Evolutionary conservation across 768 basidiomycete species (phyloP), one percentile per base, ranked within the genome.

Genomic region (Trametes gibbosa): DNA sequence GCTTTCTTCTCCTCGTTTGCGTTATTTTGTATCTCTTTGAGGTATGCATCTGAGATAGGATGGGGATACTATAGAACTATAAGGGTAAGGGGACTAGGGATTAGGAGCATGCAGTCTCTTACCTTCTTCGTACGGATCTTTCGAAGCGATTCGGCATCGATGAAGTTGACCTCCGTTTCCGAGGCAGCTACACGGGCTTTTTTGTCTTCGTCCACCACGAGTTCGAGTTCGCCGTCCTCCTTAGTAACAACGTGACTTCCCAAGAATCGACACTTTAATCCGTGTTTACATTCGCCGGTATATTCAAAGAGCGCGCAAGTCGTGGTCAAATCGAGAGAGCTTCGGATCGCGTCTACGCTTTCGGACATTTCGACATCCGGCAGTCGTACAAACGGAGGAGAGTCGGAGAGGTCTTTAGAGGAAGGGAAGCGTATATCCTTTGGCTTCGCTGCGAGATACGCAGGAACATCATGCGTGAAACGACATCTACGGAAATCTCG

Each of bases 221-320:
- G 67, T 24, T 71, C 70, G 16, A 82, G 64, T 2, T 72, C 62
- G 1, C 82, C 84, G 14, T 75, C 73, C 16, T 77, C 78, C 32
- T 79, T 76, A 35, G 74, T 73, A 17, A 68, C 73, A 12, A 88
- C 74, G 71, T 99, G 96, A 3, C 83, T 86, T 13, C 89, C 87
- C 5, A 97, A 81, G 73, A 90, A 97, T 2, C 97, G 85, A 70
- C 97, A 99, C 71, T 94, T 92, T 72, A 90, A 86, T 12, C 95
- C 97, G 65, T 83, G 84, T 52, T 83, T 82, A 75, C 94, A 97
- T 63, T 85, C 82, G 1, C 93, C 94, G 17, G 79, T 78, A 62
- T 84, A 83, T 16, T 76, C 73, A 65, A 82, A 90, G 2, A 88
- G 76, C 0, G 92, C 90, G 68, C 92, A 95, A 2, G 67, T 68